Evolutionary conservation across 371 early-diverging fungal species (phyloP).

Genomic region (Rhizopus delemar): DNA sequence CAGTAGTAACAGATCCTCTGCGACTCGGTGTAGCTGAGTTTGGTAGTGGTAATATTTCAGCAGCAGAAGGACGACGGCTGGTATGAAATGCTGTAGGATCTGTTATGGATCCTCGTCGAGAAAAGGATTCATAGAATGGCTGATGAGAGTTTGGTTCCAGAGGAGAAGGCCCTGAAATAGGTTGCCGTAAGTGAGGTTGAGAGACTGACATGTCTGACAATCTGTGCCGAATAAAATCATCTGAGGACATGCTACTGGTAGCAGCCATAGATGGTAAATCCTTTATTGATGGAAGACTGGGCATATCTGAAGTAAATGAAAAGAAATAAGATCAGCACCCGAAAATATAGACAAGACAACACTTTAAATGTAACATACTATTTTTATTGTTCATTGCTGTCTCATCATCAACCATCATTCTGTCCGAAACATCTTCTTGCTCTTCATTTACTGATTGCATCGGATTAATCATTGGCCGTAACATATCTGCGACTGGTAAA

Average conservation of each 20-base stretch:
- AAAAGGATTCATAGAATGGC: conserved; percentile 26
- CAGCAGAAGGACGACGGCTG: conserved; percentile 37
- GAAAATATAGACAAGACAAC: too few species aligned
- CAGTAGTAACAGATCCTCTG: conserved; percentile 44
- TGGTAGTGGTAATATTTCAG: conserved; percentile 34
- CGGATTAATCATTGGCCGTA: background rate
- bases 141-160: conserved; percentile 41
- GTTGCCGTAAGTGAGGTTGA: conserved; percentile 8
- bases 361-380: background rate
- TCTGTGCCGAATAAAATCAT: conserved; percentile 48
- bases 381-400: background rate
- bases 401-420: conserved; percentile 20
- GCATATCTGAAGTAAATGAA: background rate
- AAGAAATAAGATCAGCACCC: too few species aligned
- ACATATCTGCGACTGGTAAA: conserved; percentile 28
- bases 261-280: background rate
- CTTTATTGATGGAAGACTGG: conserved; percentile 6
- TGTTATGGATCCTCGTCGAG: conserved; percentile 45
- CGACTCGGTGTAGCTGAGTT: conserved; percentile 37
- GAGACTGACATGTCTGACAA: conserved; percentile 51
- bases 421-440: conserved; percentile 9
- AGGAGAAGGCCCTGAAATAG: conserved; percentile 14
- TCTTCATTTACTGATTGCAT: background rate
- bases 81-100: conserved; percentile 27
- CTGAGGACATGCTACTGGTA: conserved; percentile 21